Conservation (phyloP, 2,329 filamentous ascomycete species). For the Huntiella omanensis region DNA sequence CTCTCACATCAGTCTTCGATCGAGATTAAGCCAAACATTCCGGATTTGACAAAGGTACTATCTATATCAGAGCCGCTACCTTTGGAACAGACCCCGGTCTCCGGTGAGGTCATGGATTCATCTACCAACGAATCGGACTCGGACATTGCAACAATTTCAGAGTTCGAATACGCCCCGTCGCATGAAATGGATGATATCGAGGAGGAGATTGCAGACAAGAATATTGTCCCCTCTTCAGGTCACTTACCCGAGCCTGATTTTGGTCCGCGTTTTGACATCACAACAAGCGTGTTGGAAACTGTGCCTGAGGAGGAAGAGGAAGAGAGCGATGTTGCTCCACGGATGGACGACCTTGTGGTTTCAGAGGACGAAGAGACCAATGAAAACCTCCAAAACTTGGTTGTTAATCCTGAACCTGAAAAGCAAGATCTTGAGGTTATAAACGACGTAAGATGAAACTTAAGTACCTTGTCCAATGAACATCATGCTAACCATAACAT, state of each 20-base stretch:
- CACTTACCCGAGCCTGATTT: background rate
- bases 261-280: conserved; percentile 1
- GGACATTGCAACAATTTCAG: background rate
- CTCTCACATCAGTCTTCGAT: background rate
- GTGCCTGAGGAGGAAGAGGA: conserved; percentile 7
- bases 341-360: background rate
- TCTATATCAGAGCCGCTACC: background rate
- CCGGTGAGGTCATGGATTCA: background rate
- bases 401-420: background rate
- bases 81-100: background rate
- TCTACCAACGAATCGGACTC: background rate
- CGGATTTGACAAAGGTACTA: background rate
- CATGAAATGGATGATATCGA: background rate
- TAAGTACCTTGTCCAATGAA: too few relatives aligned
- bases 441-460: too few relatives aligned
- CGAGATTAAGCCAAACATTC: background rate
- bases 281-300: background rate
- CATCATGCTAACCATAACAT: too few relatives aligned
- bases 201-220: background rate
- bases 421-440: background rate
- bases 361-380: background rate
- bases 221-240: background rate
- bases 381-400: background rate
- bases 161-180: conserved; percentile 8
- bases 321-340: background rate